A percentile compares a stretch with the other conserved stretches of the same genome.
Evolutionary conservation across 2,329 filamentous ascomycete genomes (phyloP).

Genomic region (Fusarium sarcochroum): DNA sequence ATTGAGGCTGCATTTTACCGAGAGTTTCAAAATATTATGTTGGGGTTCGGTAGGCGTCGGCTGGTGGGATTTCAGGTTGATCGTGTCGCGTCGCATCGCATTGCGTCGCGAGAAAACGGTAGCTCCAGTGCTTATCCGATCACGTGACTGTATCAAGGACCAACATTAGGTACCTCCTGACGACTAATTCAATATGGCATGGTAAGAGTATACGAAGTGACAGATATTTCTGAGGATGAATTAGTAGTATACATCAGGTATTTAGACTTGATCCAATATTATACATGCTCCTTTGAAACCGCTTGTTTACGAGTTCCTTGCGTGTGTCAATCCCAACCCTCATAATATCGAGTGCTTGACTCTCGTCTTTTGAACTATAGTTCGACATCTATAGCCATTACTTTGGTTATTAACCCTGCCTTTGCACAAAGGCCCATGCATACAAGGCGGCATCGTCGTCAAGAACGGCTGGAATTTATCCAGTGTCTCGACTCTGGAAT

Average conservation of each 20-base stretch:
- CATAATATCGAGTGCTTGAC: conserved; percentile 8
- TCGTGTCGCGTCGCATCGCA: conserved; percentile 50
- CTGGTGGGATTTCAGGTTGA: conserved; percentile 33
- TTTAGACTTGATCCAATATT: not conserved
- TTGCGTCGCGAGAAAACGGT: conserved; percentile 39
- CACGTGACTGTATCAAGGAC: conserved; percentile 46
- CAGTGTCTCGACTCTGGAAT: not conserved
- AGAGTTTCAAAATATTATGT: conserved; percentile 13
- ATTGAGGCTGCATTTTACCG: conserved; percentile 66
- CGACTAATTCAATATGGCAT: not conserved
- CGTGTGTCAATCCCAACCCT: conserved; percentile 5
- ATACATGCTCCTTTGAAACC: not conserved
- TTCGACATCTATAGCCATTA: conserved; percentile 19
- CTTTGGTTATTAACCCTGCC: conserved; percentile 6
- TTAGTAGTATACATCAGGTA: not conserved
- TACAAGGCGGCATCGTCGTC: conserved; percentile 1
- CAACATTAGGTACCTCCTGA: too few relatives aligned
- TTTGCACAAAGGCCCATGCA: conserved; percentile 1
- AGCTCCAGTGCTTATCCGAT: conserved; percentile 6
- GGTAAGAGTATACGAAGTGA: not conserved
- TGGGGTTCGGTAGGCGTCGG: conserved; percentile 24
- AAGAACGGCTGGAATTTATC: not conserved
- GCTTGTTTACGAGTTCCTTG: not conserved
- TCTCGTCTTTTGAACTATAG: conserved; percentile 19
- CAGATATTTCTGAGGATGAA: not conserved